A percentile compares a stretch with the other conserved stretches of the same genome.
phyloP scores from a whole-genome alignment of 1,284 basidiomycete species.

The Ceratobasidium sp. region DNA sequence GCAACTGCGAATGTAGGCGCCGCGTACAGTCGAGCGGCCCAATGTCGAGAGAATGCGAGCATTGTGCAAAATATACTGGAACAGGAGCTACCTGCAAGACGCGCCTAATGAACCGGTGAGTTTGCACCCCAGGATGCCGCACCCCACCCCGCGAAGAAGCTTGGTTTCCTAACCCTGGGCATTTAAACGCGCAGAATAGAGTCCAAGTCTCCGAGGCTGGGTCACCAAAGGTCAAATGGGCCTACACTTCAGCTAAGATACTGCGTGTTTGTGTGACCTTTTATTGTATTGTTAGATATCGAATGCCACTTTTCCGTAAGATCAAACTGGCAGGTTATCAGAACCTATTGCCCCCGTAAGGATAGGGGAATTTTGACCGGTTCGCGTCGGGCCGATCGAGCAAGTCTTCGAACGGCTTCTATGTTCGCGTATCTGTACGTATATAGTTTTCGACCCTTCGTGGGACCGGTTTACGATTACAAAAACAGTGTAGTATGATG shows the following conservation, averaged over 20 bases:
- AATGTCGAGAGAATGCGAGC: constrained; percentile 35
- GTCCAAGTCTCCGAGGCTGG: too few relatives aligned
- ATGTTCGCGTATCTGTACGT: neutral
- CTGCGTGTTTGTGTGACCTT: too few relatives aligned
- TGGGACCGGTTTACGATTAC: neutral
- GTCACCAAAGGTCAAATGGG: too few relatives aligned
- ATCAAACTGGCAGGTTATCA: too few relatives aligned
- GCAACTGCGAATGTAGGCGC: constrained; percentile 28
- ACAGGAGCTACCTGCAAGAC: constrained; percentile 35
- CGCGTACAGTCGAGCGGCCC: constrained; percentile 34
- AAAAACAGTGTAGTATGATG: neutral
- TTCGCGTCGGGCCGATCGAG: neutral
- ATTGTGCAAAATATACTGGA: constrained; percentile 39
- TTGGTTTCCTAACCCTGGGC: neutral
- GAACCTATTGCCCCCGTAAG: too few relatives aligned
- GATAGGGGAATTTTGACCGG: neutral
- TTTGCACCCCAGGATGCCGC: neutral
- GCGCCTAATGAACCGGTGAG: neutral
- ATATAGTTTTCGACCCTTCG: neutral
- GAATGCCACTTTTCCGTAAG: too few relatives aligned
- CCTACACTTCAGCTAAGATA: too few relatives aligned
- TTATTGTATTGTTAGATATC: too few relatives aligned
- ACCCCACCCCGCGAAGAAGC: neutral
- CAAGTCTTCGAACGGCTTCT: neutral
- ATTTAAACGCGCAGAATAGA: neutral